These are phyloP conservation scores for Fraxinus floribunda DNA, from an alignment of 305 asterid genomes.

Conservation along the genomic window DNA sequence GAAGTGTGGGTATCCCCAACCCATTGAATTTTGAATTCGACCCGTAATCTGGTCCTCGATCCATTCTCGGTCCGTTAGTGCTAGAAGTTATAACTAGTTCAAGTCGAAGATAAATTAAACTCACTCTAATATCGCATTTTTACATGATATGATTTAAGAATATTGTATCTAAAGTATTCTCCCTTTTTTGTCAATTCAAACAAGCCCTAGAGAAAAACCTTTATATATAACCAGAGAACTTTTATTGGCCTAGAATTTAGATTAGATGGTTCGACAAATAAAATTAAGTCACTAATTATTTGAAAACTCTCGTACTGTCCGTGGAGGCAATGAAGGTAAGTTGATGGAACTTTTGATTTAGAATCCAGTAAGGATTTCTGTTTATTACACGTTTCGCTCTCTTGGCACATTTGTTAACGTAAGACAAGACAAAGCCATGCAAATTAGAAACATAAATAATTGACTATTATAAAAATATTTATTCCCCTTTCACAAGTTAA, in stretches of 20 bases:
- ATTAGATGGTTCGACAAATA: not conserved
- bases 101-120: not conserved
- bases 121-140: not conserved
- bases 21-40: too few relatives aligned
- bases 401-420: not conserved
- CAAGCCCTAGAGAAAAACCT: not conserved
- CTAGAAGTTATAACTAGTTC: too few relatives aligned
- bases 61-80: too few relatives aligned
- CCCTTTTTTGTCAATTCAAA: not conserved
- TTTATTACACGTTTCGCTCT: not conserved
- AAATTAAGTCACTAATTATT: too few relatives aligned
- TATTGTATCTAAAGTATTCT: not conserved
- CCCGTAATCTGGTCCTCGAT: too few relatives aligned
- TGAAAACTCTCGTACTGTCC: not conserved
- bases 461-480: not conserved
- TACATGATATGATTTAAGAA: not conserved
- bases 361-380: not conserved
- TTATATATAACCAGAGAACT: not conserved
- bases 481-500: not conserved
- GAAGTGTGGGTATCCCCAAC: too few relatives aligned
- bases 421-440: not conserved
- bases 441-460: not conserved
- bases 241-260: not conserved
- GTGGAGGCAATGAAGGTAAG: not conserved
- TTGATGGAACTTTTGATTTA: not conserved